Evolutionary conservation across 257 asterid genomes (phyloP).

Genomic region (Vinca minor): DNA sequence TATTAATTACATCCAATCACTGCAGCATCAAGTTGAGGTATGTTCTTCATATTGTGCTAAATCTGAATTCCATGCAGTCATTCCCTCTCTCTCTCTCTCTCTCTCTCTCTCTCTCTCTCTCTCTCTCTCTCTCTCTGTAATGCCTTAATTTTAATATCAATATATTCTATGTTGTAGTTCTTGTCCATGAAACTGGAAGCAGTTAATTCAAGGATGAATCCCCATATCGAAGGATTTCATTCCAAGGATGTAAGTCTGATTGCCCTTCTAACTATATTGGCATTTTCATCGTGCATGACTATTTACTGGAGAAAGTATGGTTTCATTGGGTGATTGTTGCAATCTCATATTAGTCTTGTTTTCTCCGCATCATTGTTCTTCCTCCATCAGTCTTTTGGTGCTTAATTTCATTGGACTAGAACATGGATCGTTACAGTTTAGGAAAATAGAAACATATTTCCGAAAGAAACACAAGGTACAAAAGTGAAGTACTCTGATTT

Average conservation of each 20-base stretch:
- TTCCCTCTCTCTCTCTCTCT: no score
- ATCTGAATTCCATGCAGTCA: not conserved
- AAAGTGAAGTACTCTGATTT: not conserved
- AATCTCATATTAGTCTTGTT: not conserved
- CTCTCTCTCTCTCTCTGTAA: not conserved
- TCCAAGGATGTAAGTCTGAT: constrained; percentile 60
- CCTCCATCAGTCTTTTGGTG: not conserved
- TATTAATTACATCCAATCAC: constrained; percentile 77
- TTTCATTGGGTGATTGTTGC: not conserved
- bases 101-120: no score
- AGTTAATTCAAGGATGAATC: constrained; percentile 62
- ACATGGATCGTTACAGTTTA: not conserved
- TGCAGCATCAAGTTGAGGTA: constrained; percentile 92
- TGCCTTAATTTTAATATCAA: not conserved
- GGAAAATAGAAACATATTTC: not conserved
- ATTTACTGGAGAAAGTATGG: not conserved
- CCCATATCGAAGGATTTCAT: constrained; percentile 49
- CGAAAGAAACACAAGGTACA: not conserved
- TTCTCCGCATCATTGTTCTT: not conserved
- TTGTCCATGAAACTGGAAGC: constrained; percentile 98
- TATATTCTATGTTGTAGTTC: constrained; percentile 32
- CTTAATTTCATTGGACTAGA: not conserved
- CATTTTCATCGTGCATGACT: not conserved
- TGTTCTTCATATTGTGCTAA: constrained; percentile 11
- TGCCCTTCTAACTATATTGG: not conserved